A percentile compares a stretch with the other conserved stretches of the same genome.
Evolutionary conservation across 495 filamentous ascomycete species (phyloP).

Genomic region (Tuber umbilicatum): DNA sequence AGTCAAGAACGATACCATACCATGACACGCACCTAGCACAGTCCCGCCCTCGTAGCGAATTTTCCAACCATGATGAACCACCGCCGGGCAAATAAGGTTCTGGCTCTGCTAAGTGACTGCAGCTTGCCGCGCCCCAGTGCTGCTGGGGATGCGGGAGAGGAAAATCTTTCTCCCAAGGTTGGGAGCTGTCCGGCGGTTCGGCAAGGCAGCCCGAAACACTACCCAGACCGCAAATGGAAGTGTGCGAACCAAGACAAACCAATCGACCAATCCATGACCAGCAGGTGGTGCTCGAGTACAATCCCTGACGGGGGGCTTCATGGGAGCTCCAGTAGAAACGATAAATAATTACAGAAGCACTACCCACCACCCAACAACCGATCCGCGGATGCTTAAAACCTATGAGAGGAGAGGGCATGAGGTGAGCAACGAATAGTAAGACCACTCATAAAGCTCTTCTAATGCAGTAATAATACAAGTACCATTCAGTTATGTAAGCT

Average conservation of each 20-base stretch:
- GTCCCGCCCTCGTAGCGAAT: too few relatives aligned
- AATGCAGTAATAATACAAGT: neutral
- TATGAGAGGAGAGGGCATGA: neutral
- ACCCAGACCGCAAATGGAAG: neutral
- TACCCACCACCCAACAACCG: neutral
- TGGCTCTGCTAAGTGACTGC: neutral
- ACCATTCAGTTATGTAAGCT: neutral
- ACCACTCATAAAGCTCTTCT: neutral
- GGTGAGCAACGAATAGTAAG: neutral
- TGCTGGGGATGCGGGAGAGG: neutral
- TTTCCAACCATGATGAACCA: neutral
- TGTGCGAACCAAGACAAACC: neutral
- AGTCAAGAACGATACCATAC: neutral
- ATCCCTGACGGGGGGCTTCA: neutral
- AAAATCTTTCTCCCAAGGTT: neutral
- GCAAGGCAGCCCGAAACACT: neutral
- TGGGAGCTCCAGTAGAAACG: neutral
- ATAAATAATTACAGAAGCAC: neutral
- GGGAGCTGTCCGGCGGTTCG: neutral
- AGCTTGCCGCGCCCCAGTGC: neutral
- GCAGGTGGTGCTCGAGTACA: neutral
- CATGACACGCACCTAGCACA: too few relatives aligned
- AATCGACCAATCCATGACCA: neutral
- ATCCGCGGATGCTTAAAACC: neutral
- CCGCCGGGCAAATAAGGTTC: neutral